Base-by-base conservation (phyloP, 2,329 filamentous ascomycete genomes). In the Trichoderma brevicompactum region DNA sequence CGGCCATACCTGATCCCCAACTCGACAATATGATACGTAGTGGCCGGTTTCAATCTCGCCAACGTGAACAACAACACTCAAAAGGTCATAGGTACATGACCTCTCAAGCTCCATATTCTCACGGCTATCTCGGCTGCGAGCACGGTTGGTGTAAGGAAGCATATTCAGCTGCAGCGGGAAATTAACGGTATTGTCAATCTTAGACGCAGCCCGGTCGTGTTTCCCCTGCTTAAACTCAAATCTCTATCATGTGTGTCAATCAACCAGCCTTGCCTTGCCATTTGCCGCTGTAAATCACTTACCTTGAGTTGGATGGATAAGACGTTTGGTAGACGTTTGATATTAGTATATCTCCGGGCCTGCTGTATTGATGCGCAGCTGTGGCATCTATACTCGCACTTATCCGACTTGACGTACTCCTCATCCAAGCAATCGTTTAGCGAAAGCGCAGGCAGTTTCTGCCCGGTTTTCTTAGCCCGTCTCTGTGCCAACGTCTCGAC, bases 271-370 rank as follows among this genome's bases (percentile, higher is more conserved):
- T 67, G 15, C 10, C 40, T 15, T n/a, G 6, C 5, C 40, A 36
- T n/a, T 2, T 10, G 19, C 28, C 28, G 19, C 38, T 7, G 36
- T 8, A 6, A 38, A 44, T 3, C 10, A 72, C 79, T 66, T 76
- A 93, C 92, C 85, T 98, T 98, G 44, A 98, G 84, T 73, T 98
- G 94, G 74, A 98, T 92, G 36, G 92, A 93, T 28, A 98, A 80
- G 7, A 97, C 93, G 44, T 95, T 94, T 0, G 94, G 94, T 40
- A 98, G 79, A 67, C 89, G 87, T 75, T 92, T 92, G 68, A 98
- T 91, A 69, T 88, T 91, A 62, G 96, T 85, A 72, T 95, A 90
- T 75, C 96, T 92, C 62, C 88, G 89, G 1, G 93, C 93, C 72
- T 92, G 90, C 74, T 94, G 90, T 34, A 86, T 88, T 44, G 85